Evolutionary conservation across 805 yeast species (phyloP), one percentile per base, ranked within the genome.

Genomic region (Cyberlindnera maclurae): DNA sequence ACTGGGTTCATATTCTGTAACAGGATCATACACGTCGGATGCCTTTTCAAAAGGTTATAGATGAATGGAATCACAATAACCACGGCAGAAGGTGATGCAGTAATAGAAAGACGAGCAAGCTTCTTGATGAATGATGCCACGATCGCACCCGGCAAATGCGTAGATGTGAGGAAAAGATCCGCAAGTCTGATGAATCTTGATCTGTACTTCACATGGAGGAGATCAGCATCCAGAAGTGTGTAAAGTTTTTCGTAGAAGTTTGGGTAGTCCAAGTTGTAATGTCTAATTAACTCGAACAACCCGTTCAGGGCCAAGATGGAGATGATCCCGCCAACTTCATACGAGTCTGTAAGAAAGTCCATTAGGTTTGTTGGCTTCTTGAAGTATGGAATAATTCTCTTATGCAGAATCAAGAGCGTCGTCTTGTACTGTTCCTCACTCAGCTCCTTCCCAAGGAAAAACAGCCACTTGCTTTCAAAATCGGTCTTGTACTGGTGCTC

Each of bases 281-380:
- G 68, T 52, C 75, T 84, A 79, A 90, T 90, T 43, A 90, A 68
- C 52, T 78, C 87, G 62, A 87, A 90, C 37, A 90, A 66, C 10
- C 96, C 94, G 59, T 88, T 90, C 50, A 90, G 69, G 2, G 97
- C 81, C 38, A 93, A 63, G 32, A 90, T 75, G 13, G 89, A 82
- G 12, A 81, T 66, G 6, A 81, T 69, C 4, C 76, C 78, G 33
- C 75, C 67, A 52, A 68, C 30, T 47, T 83, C 71, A 55, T 87
- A 89, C 3, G 94, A 80, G 44, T 85, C 95, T 1, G 96, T 87
- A 43, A 90, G 67, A 57, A 90, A 93, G 64, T 90, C 98, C 96
- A 93, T 89, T 33, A 93, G 64, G 44, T 74, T 70, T 31, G 85
- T 82, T 6, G 97, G 95, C 47, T 78, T 79, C 33, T 74, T 70